These are phyloP conservation scores for Aspergillus nidulans DNA, from an alignment of 495 filamentous ascomycete genomes.

Conservation along the genomic window DNA sequence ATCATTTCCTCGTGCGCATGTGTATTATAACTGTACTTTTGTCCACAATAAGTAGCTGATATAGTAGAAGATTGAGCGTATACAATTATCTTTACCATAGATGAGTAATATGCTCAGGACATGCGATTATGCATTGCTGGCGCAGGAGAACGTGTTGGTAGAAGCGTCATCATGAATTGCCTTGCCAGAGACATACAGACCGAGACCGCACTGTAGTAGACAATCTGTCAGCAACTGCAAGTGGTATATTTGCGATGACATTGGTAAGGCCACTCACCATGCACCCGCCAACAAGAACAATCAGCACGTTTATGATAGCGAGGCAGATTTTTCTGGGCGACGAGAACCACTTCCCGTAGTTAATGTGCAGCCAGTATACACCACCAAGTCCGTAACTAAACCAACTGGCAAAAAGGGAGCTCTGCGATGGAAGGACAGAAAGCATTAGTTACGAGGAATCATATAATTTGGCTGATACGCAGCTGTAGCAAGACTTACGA, in stretches of 20 bases:
- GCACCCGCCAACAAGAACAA: constrained; percentile 19
- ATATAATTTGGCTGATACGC: no score
- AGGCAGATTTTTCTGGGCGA: constrained; percentile 23
- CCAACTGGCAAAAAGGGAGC: constrained; percentile 29
- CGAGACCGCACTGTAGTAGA: constrained; percentile 29
- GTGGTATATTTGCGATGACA: background rate
- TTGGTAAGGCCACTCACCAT: constrained; percentile 20
- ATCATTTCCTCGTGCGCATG: no score
- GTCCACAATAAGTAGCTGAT: no score
- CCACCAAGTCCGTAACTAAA: constrained; percentile 33
- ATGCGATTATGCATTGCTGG: no score
- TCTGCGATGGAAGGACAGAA: background rate
- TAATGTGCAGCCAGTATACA: constrained; percentile 37
- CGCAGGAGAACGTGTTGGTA: constrained; percentile 13
- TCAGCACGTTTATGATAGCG: constrained; percentile 23
- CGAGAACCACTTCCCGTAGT: constrained; percentile 20
- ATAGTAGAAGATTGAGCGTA: no score
- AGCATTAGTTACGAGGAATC: background rate
- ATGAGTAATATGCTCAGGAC: no score
- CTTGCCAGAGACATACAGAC: constrained; percentile 37
- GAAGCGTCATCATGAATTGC: constrained; percentile 34
- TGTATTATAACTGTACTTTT: no score
- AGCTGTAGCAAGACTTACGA: constrained; percentile 6
- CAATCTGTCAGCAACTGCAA: background rate
- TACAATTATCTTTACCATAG: no score